phyloP scores from a whole-genome alignment of 176 grass and related monocot genomes.

The Triticum turgidum region DNA sequence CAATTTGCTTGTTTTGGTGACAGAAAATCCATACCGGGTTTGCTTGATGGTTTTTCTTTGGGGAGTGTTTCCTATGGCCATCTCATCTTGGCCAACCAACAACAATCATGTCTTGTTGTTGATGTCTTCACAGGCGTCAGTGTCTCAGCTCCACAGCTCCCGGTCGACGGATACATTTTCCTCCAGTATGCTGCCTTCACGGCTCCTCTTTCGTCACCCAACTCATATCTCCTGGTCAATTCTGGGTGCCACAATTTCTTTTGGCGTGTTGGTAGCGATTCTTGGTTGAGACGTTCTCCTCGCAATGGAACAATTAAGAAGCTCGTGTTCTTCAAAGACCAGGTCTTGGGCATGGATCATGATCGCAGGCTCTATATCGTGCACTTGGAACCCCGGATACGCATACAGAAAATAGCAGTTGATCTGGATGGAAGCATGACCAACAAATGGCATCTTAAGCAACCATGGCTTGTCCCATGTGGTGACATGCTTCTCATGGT shows the following conservation, averaged over 20 bases:
- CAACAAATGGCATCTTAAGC: background rate
- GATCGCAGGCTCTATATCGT: background rate
- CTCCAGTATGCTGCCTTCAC: background rate
- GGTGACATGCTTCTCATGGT: background rate
- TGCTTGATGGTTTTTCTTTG: background rate
- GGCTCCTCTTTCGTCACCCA: background rate
- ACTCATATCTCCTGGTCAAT: background rate
- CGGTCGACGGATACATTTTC: background rate
- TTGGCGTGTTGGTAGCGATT: background rate
- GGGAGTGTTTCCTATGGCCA: slow-evolving; percentile 34
- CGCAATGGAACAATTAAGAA: background rate
- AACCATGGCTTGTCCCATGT: background rate
- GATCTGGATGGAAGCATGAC: background rate
- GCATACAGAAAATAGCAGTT: background rate
- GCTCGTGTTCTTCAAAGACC: background rate
- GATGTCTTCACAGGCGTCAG: slow-evolving; percentile 45
- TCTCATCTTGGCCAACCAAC: slow-evolving; percentile 12
- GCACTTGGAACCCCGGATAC: background rate
- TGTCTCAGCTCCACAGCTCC: slow-evolving; percentile 26
- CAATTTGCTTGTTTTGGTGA: background rate
- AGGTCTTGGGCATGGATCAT: background rate
- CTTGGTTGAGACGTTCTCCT: background rate
- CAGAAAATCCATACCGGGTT: background rate
- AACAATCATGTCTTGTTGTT: background rate
- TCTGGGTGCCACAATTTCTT: background rate